Conservation (phyloP, 2,329 filamentous ascomycete species). For the Ophiosphaerella herpotricha region DNA sequence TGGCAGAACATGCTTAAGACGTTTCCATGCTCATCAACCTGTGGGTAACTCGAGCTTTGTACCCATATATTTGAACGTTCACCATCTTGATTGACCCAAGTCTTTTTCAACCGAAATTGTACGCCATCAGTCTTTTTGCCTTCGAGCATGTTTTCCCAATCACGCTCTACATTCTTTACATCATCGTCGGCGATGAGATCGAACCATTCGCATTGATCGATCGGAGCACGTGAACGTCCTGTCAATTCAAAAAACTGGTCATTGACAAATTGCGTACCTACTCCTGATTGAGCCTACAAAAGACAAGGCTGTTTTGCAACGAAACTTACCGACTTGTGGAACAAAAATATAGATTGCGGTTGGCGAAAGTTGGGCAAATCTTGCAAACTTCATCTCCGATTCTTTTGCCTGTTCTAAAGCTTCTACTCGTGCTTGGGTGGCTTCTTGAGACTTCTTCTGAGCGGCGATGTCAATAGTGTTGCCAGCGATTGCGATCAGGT, state of each 20-base stretch:
- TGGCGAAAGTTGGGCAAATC: conserved; percentile 32
- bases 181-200: conserved; percentile 29
- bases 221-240: conserved; percentile 15
- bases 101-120: conserved; percentile 34
- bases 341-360: conserved; percentile 33
- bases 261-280: conserved; percentile 36
- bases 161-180: conserved; percentile 13
- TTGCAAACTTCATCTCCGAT: conserved; percentile 32
- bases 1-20: conserved; percentile 20
- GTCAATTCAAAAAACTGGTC: conserved; percentile 36
- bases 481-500: conserved; percentile 34
- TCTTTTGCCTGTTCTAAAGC: conserved; percentile 30
- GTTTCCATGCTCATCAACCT: conserved; percentile 27
- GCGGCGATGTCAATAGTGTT: conserved; percentile 40
- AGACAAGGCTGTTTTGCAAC: background rate
- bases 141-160: conserved; percentile 22
- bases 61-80: conserved; percentile 30
- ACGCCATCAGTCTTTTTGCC: conserved; percentile 19
- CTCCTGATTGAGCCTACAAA: background rate
- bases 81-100: conserved; percentile 33
- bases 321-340: conserved; percentile 21
- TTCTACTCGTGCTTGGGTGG: conserved; percentile 25
- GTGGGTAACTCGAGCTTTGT: conserved; percentile 29
- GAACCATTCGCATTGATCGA: conserved; percentile 23
- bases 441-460: conserved; percentile 35